Conservation (phyloP, 352 stramenopile genomes). For the Phytophthora foliorum region DNA sequence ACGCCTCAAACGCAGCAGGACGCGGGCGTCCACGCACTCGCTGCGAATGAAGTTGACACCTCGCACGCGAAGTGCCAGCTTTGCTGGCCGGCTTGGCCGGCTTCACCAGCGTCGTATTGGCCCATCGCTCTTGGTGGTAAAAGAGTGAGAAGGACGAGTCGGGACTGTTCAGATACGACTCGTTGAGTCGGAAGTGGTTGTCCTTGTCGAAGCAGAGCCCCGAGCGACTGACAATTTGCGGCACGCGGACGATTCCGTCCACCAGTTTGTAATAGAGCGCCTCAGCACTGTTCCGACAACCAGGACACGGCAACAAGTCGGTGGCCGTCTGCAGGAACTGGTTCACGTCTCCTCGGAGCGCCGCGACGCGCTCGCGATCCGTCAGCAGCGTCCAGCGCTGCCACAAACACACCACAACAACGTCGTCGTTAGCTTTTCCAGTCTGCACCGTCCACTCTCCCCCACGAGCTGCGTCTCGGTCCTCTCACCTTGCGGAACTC, state of each 20-base stretch:
- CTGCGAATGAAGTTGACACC: slow-evolving; percentile 84
- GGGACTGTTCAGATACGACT: slow-evolving; percentile 70
- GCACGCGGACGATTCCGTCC: slow-evolving; percentile 47
- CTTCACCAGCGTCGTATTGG: slow-evolving; percentile 64
- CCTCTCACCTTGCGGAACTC: slow-evolving; percentile 83
- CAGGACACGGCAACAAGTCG: slow-evolving; percentile 79
- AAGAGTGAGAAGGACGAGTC: slow-evolving; percentile 82
- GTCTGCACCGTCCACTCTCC: no score
- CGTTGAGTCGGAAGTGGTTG: slow-evolving; percentile 71
- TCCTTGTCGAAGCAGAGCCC: slow-evolving; percentile 70
- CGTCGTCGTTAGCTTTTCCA: slow-evolving; percentile 18
- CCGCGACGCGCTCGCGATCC: slow-evolving; percentile 74
- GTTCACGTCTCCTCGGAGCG: slow-evolving; percentile 65
- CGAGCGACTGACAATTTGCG: slow-evolving; percentile 59
- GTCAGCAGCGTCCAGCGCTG: slow-evolving; percentile 86
- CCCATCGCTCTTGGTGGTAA: slow-evolving; percentile 81
- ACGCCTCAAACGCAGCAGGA: slow-evolving; percentile 75
- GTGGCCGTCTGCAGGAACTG: slow-evolving; percentile 81
- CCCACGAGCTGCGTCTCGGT: neutral
- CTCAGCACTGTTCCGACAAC: slow-evolving; percentile 84
- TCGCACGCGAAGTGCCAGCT: slow-evolving; percentile 51
- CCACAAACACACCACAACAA: slow-evolving; percentile 29
- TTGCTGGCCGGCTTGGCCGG: slow-evolving; percentile 46
- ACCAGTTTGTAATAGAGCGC: slow-evolving; percentile 79
- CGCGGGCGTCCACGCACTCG: slow-evolving; percentile 74